Conservation (phyloP, 768 basidiomycete genomes). For the Cystofilobasidium bisporidii region DNA sequence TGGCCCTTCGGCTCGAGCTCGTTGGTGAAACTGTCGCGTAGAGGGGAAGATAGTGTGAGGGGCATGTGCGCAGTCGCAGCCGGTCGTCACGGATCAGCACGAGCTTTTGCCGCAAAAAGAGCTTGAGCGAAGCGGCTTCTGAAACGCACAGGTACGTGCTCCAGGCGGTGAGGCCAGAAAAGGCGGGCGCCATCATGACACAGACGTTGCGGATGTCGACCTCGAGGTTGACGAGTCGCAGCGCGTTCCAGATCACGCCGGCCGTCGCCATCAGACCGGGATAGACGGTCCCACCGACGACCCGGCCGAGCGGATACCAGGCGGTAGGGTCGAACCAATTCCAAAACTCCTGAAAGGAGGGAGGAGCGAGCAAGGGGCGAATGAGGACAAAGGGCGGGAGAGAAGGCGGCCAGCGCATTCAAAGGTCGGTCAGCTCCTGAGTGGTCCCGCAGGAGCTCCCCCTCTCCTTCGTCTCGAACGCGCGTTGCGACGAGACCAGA, state of each 20-base stretch:
- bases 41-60: background rate
- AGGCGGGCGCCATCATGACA: conserved; percentile 91
- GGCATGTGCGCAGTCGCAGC: background rate
- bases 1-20: conserved; percentile 75
- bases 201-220: conserved; percentile 97
- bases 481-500: too few relatives aligned
- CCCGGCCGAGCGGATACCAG: conserved; percentile 97
- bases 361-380: background rate
- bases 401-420: background rate
- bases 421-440: background rate
- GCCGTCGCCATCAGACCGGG: conserved; percentile 98
- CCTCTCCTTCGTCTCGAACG: too few relatives aligned
- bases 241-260: conserved; percentile 87
- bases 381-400: background rate
- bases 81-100: too few relatives aligned
- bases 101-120: too few relatives aligned
- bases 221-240: conserved; percentile 79
- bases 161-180: conserved; percentile 93
- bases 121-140: too few relatives aligned
- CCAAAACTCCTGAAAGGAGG: conserved; percentile 80
- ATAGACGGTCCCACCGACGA: conserved; percentile 96
- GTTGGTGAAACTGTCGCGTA: conserved; percentile 66
- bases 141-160: conserved; percentile 80
- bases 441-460: too few relatives aligned
- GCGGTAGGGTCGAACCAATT: conserved; percentile 99